Conservation (phyloP, 495 filamentous ascomycete genomes). For the Penicillium turbatum region DNA sequence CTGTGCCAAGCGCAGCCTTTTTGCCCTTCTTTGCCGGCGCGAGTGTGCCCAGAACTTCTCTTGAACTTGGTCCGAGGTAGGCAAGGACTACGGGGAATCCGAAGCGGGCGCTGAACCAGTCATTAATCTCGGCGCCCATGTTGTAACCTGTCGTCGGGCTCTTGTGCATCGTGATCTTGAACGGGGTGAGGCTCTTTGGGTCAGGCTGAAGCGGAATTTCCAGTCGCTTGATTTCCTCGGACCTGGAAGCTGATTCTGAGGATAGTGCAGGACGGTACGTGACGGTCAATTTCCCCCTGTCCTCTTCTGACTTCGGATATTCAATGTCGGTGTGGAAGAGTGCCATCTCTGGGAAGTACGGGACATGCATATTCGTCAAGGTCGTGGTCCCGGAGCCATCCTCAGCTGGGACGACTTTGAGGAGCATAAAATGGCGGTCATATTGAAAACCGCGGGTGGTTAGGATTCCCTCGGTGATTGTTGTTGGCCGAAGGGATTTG, state of each 20-base stretch:
- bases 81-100: constrained; percentile 63
- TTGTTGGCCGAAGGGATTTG: constrained; percentile 70
- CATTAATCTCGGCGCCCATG: constrained; percentile 61
- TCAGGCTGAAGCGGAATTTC: constrained; percentile 60
- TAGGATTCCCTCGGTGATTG: constrained; percentile 51
- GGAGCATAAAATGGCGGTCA: constrained; percentile 78
- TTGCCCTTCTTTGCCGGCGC: constrained; percentile 28
- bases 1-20: background rate
- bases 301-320: constrained; percentile 21
- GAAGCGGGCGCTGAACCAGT: constrained; percentile 71
- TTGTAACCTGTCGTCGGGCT: constrained; percentile 62
- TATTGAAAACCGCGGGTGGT: constrained; percentile 65
- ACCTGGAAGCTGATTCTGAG: constrained; percentile 12
- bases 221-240: constrained; percentile 29
- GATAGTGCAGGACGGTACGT: constrained; percentile 45
- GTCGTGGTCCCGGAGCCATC: constrained; percentile 22
- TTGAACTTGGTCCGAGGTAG: constrained; percentile 60
- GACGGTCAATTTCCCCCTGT: constrained; percentile 48
- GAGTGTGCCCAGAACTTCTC: constrained; percentile 60
- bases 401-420: constrained; percentile 43
- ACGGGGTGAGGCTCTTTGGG: constrained; percentile 39
- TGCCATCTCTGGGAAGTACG: constrained; percentile 57
- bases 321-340: constrained; percentile 62
- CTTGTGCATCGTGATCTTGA: constrained; percentile 58
- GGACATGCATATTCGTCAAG: constrained; percentile 65